Base-by-base conservation (phyloP, 2,329 filamentous ascomycete species). In the Xylaria sp. region DNA sequence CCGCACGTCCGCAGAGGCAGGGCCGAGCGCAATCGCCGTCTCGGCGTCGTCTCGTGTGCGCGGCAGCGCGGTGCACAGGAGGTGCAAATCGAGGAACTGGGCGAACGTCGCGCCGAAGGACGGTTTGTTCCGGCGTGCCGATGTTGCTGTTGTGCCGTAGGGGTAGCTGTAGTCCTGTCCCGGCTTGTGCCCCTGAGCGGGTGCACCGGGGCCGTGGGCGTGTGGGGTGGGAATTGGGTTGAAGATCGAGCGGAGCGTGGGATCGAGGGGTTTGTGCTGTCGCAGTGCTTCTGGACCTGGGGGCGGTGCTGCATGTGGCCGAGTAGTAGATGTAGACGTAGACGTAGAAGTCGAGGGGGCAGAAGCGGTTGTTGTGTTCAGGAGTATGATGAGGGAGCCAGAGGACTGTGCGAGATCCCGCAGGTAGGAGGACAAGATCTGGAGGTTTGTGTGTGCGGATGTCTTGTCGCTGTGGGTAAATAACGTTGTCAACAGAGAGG, bases 41-140 rank as follows among this genome's bases (percentile, higher is more conserved):
- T 83, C 83, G 1, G 80, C 83, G 57, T 85, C 85, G 1, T 60
- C 75, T 17, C 74, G 75, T 4, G 74, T 75, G 50, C 80, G 79
- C 27, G 85, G 83, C 0, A 87, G 68, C 2, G 74, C 74, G 4
- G 82, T 84, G 67, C 84, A 83, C 2, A 90, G 78, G 4, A 90
- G 70, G 68, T 89, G 87, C 19, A 89, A 60, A 54, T 88, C 83
- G 0, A 88, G 78, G 50, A 89, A 80, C 75, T 87, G 84, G 5
- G 82, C 73, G 69, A 90, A 90, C 4, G 86, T 81, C 14, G 82
- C 78, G 4, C 88, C 88, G 63, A 88, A 88, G 17, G 81, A 81
- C 5, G 86, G 85, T 67, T 84, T 87, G 68, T 79, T 83, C 51
- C 78, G 74, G 39, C 55, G 72, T 47, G 72, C 63, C 19, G 53